Evolutionary conservation across 1,139 yeast genomes (phyloP), one percentile per base, ranked within the genome.

Genomic region (Lodderomyces parapsilosis): DNA sequence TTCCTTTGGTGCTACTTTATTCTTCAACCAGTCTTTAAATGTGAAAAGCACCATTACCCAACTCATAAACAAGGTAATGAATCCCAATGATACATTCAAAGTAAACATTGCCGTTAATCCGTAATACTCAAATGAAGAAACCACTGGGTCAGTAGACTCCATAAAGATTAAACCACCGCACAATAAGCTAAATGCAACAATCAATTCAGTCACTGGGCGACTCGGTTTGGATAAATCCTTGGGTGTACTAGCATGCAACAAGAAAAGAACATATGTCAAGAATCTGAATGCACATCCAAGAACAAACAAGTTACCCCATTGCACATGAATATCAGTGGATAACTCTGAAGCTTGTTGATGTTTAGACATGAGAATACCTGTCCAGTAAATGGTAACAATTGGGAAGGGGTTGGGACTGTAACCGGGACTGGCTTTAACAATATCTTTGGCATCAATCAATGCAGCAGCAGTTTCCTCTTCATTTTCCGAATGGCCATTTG

Each of bases 361-460:
- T 62, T 85, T 88, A 2, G 97, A 89, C 99, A 93, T 93, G 49
- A 93, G 73, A n/a, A 85, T 74, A 20, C 99, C 99, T 0, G 98
- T 93, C 96, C 97, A 93, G 65, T 87, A 93, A 32, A 93, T 86
- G 9, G 95, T 89, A 51, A 93, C 77, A 1, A 89, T 80, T 1
- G 99, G 98, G 78, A 93, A 88, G 17, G 97, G 97, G 59, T 93
- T 93, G 40, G 91, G 90, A 3, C 89, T 81, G 58, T 71, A 86
- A 0, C 94, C 94, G 1, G 91, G 90, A 1, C 82, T 61, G 6
- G 83, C 85, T 47, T 70, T 71, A 10, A 49, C 19, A 28, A 45
- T 25, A 15, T 39, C 33, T 19, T 11, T 18, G 15, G 36, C 14
- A 18, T 20, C 18, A 28, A 7, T n/a, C 6, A 36, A 11, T 10